Evolutionary conservation across 257 asterid genomes (phyloP).

Genomic region (Lithospermum erythrorhizon): DNA sequence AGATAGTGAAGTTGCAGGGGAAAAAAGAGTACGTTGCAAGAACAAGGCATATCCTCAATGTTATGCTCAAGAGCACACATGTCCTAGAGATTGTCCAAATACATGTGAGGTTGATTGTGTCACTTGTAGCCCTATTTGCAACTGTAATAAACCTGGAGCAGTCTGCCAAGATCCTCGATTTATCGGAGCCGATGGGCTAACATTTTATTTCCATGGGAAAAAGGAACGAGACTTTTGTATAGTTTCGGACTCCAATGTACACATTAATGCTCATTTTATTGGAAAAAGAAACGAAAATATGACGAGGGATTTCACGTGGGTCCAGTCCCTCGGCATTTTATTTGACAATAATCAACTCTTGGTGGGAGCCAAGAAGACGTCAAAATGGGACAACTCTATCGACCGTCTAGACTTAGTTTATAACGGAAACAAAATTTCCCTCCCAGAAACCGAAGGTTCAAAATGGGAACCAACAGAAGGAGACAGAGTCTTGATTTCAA

Average conservation of each 20-base stretch:
- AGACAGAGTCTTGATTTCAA: conserved; percentile 23
- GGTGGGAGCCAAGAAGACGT: conserved; percentile 51
- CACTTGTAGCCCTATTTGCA: conserved; percentile 31
- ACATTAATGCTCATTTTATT: conserved; percentile 80
- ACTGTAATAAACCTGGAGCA: conserved; percentile 70
- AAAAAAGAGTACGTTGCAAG: conserved; percentile 13
- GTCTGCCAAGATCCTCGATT: conserved; percentile 86
- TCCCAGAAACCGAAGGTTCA: conserved; percentile 35
- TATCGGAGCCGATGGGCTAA: conserved; percentile 66
- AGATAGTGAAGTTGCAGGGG: conserved; percentile 29
- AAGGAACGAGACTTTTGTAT: conserved; percentile 59
- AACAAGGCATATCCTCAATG: conserved; percentile 12
- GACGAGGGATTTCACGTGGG: conserved; percentile 90
- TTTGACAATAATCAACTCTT: conserved; percentile 44
- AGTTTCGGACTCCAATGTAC: conserved; percentile 57
- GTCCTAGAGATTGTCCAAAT: conserved; percentile 18
- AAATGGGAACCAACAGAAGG: conserved; percentile 25
- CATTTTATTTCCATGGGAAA: conserved; percentile 86
- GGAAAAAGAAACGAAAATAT: conserved; percentile 50
- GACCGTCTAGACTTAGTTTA: conserved; percentile 49
- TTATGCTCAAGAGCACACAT: conserved; percentile 16
- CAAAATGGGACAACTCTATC: conserved; percentile 41
- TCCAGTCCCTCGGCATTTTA: conserved; percentile 77
- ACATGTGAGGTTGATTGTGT: conserved; percentile 23
- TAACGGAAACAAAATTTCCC: conserved; percentile 31